A percentile compares a stretch with the other conserved stretches of the same genome.
phyloP scores from a whole-genome alignment of 805 yeast species.

The Nakazawaea sp. region DNA sequence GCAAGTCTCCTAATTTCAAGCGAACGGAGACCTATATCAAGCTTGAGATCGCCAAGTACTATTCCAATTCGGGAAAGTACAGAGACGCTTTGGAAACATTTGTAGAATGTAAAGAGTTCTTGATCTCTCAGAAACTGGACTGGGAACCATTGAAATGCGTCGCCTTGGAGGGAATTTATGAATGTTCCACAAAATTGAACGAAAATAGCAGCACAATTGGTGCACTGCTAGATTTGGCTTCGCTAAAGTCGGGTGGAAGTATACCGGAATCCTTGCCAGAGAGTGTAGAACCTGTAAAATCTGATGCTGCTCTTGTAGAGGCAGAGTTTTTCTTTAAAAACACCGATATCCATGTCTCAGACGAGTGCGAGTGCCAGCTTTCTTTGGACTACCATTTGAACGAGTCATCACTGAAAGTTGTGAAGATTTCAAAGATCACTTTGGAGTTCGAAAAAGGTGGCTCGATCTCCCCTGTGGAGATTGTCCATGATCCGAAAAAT shows the following conservation, averaged over 20 bases:
- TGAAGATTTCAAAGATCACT: slow-evolving; percentile 15
- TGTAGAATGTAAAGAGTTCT: slow-evolving; percentile 11
- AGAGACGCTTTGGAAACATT: slow-evolving; percentile 35
- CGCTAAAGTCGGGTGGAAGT: no score
- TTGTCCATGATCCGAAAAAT: neutral
- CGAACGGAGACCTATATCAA: slow-evolving; percentile 35
- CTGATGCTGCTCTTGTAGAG: slow-evolving; percentile 12
- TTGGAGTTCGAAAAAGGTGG: slow-evolving; percentile 16
- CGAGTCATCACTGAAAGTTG: slow-evolving; percentile 13
- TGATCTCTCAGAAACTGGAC: slow-evolving; percentile 2
- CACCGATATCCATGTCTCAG: slow-evolving; percentile 15
- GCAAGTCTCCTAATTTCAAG: slow-evolving; percentile 28
- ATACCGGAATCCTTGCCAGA: no score
- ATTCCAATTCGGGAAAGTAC: slow-evolving; percentile 24
- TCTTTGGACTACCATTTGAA: slow-evolving; percentile 21
- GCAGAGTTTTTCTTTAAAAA: slow-evolving; percentile 15
- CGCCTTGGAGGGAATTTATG: slow-evolving; percentile 29
- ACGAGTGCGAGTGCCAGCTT: slow-evolving; percentile 24
- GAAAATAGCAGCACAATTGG: slow-evolving; percentile 17
- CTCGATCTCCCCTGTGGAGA: slow-evolving; percentile 3
- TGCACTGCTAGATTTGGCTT: no score
- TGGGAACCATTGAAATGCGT: slow-evolving; percentile 31
- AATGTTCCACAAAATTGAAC: slow-evolving; percentile 27
- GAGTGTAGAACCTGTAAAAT: no score
- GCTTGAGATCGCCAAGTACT: slow-evolving; percentile 46